Percentiles rank a stretch among this genome's conserved stretches.
phyloP scores from a whole-genome alignment of 23 red algal species.

The Gracilaria vermiculophylla region DNA sequence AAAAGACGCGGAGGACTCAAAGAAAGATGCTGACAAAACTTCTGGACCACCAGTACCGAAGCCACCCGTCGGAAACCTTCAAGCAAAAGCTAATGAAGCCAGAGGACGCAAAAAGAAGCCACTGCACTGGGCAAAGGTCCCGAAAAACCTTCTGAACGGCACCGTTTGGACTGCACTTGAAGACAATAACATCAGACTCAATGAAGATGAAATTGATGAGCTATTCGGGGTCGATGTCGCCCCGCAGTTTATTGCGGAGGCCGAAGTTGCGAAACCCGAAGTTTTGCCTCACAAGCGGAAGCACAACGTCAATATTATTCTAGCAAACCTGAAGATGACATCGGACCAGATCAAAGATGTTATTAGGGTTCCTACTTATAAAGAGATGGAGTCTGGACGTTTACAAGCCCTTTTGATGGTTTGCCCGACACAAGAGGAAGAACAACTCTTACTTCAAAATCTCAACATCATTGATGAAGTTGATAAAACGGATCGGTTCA shows the following conservation, averaged over 20 bases:
- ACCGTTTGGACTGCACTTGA: conserved; percentile 84
- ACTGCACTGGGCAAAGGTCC: conserved; percentile 93
- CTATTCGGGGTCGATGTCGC: conserved; percentile 87
- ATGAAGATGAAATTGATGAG: conserved; percentile 88
- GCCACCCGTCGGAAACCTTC: conserved; percentile 54
- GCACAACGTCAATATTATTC: conserved; percentile 93
- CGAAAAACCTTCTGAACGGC: conserved; percentile 76
- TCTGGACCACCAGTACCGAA: conserved; percentile 62
- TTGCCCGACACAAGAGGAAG: conserved; percentile 84
- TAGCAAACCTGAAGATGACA: conserved; percentile 88
- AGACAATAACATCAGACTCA: conserved; percentile 48
- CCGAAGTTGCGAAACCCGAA: conserved; percentile 78
- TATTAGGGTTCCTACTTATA: conserved; percentile 74
- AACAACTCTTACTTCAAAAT: conserved; percentile 64
- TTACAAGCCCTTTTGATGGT: conserved; percentile 84
- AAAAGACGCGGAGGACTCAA: neutral
- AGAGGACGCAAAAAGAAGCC: conserved; percentile 88
- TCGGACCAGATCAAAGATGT: conserved; percentile 89
- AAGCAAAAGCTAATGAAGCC: conserved; percentile 81
- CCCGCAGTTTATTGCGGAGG: conserved; percentile 41
- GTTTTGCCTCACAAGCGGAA: conserved; percentile 92
- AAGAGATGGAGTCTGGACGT: conserved; percentile 60
- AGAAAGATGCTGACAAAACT: conserved; percentile 24
- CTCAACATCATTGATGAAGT: conserved; percentile 73
- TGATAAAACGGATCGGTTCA: conserved; percentile 86